Conservation (phyloP, 2,329 filamentous ascomycete genomes). For the Trichoderma cornu-damae region DNA sequence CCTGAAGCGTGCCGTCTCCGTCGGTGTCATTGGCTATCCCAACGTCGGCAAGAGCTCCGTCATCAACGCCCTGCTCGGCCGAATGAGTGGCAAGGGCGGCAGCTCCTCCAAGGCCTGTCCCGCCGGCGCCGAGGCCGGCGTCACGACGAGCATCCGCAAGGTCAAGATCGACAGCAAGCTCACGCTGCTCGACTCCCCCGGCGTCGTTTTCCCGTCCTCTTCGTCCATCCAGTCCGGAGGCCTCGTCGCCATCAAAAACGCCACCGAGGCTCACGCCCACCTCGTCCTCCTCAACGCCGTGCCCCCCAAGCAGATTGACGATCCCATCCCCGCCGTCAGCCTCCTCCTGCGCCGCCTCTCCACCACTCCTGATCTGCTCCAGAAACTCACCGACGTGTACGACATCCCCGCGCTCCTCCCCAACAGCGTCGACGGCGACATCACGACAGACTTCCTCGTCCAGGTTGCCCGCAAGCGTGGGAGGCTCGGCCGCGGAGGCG, state of each 20-base stretch:
- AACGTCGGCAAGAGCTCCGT: constrained; percentile 96
- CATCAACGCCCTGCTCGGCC: constrained; percentile 83
- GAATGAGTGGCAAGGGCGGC: constrained; percentile 61
- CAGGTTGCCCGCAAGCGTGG: constrained; percentile 94
- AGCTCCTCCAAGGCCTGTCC: constrained; percentile 64
- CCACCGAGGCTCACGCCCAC: constrained; percentile 71
- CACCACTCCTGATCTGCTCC: constrained; percentile 64
- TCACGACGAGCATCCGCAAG: constrained; percentile 80
- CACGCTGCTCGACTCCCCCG: constrained; percentile 87
- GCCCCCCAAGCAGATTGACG: constrained; percentile 88
- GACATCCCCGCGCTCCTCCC: constrained; percentile 73
- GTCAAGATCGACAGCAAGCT: constrained; percentile 95
- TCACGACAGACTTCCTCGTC: constrained; percentile 84
- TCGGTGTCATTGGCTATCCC: constrained; percentile 91
- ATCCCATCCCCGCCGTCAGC: constrained; percentile 80
- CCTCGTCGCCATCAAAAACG: constrained; percentile 52
- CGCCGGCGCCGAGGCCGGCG: constrained; percentile 83
- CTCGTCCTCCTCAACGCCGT: constrained; percentile 86
- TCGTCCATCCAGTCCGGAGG: constrained; percentile 35
- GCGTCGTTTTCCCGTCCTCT: constrained; percentile 83
- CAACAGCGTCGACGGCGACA: constrained; percentile 61
- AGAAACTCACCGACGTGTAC: constrained; percentile 79
- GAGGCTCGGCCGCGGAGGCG: constrained; percentile 77
- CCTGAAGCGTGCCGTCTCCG: constrained; percentile 82
- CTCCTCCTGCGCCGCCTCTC: constrained; percentile 80